A percentile compares a stretch with the other conserved stretches of the same genome.
Conservation (phyloP, 345 rosid genomes). For the Murraya koenigii region DNA sequence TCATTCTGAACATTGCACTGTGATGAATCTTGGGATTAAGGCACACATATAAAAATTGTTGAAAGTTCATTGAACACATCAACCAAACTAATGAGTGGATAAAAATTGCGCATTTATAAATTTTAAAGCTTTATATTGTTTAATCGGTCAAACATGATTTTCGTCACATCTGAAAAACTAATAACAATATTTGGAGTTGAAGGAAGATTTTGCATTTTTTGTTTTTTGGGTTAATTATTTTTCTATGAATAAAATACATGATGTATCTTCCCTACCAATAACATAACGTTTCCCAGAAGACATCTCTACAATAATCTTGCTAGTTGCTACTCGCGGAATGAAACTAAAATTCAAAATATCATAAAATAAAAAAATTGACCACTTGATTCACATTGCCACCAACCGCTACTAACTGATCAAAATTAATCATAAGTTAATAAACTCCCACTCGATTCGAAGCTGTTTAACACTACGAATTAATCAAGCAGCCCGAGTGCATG, state of each 20-base stretch:
- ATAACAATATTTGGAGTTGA: not conserved
- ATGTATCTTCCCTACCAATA: not conserved
- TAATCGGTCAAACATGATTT: not conserved
- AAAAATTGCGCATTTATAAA: not conserved
- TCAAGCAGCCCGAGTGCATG: not conserved
- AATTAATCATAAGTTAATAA: not conserved
- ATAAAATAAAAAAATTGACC: not conserved
- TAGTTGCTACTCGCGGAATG: not conserved
- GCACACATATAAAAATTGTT: not conserved
- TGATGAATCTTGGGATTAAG: not conserved
- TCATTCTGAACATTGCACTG: not conserved
- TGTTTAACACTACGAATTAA: not conserved
- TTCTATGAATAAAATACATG: not conserved
- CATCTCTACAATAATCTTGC: not conserved
- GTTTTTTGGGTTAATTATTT: no score
- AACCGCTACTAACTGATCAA: slow-evolving; percentile 4
- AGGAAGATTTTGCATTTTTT: not conserved
- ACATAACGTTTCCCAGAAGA: slow-evolving; percentile 29
- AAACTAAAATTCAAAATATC: not conserved
- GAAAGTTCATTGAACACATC: no score
- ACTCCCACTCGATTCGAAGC: not conserved
- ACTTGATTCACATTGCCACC: slow-evolving; percentile 10
- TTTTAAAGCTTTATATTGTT: not conserved
- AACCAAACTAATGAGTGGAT: not conserved
- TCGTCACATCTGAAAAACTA: not conserved